These are phyloP conservation scores for Annona squamosa DNA, from an alignment of 164 flowering plant genomes.

Conservation along the genomic window DNA sequence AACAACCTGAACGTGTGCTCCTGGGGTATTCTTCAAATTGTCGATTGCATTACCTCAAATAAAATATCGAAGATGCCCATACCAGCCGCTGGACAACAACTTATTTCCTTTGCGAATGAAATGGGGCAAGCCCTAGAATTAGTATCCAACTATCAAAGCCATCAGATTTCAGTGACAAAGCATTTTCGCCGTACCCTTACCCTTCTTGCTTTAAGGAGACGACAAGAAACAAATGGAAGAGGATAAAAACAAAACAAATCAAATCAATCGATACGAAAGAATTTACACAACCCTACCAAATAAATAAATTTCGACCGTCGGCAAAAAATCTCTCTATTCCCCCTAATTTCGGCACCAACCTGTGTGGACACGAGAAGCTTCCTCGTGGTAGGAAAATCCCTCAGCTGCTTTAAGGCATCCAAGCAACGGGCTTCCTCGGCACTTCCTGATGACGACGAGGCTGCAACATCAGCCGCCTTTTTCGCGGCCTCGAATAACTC, in stretches of 20 bases:
- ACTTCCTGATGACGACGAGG: constrained; percentile 15
- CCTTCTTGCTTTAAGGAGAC: too few species aligned
- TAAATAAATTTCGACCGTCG: not conserved
- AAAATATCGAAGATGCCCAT: too few species aligned
- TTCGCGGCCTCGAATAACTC: constrained; percentile 70
- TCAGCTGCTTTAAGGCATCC: constrained; percentile 59
- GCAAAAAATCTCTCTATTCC: not conserved
- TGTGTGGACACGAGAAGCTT: constrained; percentile 68
- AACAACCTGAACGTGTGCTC: too few species aligned
- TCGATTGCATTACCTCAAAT: too few species aligned
- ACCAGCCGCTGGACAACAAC: too few species aligned
- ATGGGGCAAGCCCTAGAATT: too few species aligned
- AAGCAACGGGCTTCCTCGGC: constrained; percentile 63
- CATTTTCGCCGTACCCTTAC: too few species aligned
- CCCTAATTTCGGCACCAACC: constrained; percentile 24
- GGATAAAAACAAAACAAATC: not conserved
- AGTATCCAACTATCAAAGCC: too few species aligned
- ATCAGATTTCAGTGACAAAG: too few species aligned
- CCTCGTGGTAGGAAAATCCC: constrained; percentile 56
- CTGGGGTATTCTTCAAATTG: too few species aligned
- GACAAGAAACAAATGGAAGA: too few species aligned
- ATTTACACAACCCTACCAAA: not conserved
- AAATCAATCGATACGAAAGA: not conserved
- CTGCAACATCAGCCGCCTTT: constrained; percentile 70
- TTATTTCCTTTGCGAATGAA: too few species aligned